These are phyloP conservation scores for Datura wrightii DNA, from an alignment of 257 asterid genomes.

Conservation along the genomic window DNA sequence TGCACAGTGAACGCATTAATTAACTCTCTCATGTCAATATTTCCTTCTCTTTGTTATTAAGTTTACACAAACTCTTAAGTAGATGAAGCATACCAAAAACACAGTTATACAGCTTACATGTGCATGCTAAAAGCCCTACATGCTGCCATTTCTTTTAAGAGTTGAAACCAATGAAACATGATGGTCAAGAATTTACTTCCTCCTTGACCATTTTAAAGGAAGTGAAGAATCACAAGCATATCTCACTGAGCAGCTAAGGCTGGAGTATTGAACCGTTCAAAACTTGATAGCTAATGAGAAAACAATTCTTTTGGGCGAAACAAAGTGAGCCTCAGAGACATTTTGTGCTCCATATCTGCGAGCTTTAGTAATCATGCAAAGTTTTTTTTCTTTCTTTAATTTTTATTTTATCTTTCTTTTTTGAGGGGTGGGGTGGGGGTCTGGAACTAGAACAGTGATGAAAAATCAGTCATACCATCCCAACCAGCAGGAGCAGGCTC, in stretches of 20 bases:
- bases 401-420: not conserved
- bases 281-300: conserved; percentile 1
- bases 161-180: not conserved
- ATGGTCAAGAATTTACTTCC: conserved; percentile 20
- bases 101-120: not conserved
- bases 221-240: not conserved
- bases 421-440: not conserved
- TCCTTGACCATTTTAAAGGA: conserved; percentile 12
- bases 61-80: not conserved
- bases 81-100: not conserved
- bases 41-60: not conserved
- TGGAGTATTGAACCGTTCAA: not conserved
- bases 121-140: conserved; percentile 12
- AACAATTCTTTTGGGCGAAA: not conserved
- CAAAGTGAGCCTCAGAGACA: not conserved
- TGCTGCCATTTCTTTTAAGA: not conserved
- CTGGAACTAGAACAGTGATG: conserved; percentile 5
- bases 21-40: not conserved
- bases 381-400: not conserved
- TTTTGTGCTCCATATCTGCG: not conserved
- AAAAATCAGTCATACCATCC: conserved; percentile 67
- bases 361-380: not conserved
- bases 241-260: conserved; percentile 4
- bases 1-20: not conserved
- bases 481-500: conserved; percentile 97